Percentiles rank a stretch among this genome's conserved stretches.
These are phyloP conservation scores for Colletotrichum higginsianum DNA, from an alignment of 2,329 filamentous ascomycete genomes.

Conservation along the genomic window DNA sequence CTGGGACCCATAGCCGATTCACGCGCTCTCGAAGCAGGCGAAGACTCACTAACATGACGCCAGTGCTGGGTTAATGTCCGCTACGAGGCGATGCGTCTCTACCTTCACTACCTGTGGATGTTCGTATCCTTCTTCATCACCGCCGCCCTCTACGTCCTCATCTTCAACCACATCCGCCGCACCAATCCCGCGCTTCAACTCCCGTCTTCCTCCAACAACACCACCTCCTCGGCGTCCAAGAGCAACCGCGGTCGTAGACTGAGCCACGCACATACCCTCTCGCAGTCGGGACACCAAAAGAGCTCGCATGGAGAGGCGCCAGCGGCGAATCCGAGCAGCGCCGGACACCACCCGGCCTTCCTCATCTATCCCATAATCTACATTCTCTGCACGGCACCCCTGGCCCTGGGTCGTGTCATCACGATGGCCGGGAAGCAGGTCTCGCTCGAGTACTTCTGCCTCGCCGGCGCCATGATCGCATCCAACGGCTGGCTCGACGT, in stretches of 20 bases:
- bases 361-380: constrained; percentile 76
- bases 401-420: constrained; percentile 71
- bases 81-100: constrained; percentile 67
- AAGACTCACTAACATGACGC: constrained; percentile 71
- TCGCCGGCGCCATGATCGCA: constrained; percentile 66
- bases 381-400: constrained; percentile 72
- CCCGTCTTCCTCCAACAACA: constrained; percentile 33
- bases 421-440: constrained; percentile 65
- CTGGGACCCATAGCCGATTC: constrained; percentile 69
- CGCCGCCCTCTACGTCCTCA: constrained; percentile 55
- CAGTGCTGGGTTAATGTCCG: constrained; percentile 74
- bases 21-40: constrained; percentile 59
- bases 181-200: constrained; percentile 47
- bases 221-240: constrained; percentile 22
- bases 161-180: constrained; percentile 57
- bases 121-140: constrained; percentile 60
- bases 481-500: constrained; percentile 63
- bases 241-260: neutral
- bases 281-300: neutral
- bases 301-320: constrained; percentile 1
- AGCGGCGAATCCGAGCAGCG: neutral
- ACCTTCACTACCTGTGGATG: constrained; percentile 76
- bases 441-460: constrained; percentile 64
- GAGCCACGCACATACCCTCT: constrained; percentile 12
- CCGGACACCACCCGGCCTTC: constrained; percentile 51